Evolutionary conservation across 306 rosid species (phyloP).

Genomic region (Castanea mollissima): DNA sequence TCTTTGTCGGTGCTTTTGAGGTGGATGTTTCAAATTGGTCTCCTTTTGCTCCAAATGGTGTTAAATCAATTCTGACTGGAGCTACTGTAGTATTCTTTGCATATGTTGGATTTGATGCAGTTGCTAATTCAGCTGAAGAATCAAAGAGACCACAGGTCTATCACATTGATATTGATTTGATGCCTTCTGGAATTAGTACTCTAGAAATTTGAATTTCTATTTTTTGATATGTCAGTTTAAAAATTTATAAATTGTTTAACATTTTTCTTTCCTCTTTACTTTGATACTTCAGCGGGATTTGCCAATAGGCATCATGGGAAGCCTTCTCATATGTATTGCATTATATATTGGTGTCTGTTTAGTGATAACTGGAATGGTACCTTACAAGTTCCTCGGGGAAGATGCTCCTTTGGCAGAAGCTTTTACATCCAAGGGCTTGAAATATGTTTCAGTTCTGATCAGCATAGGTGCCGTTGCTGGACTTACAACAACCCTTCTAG

Average conservation of each 20-base stretch:
- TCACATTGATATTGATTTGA: slow-evolving; percentile 17
- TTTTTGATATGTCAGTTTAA: background rate
- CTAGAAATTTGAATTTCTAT: slow-evolving; percentile 10
- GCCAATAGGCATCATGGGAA: slow-evolving; percentile 93
- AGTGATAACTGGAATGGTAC: slow-evolving; percentile 98
- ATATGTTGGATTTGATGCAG: slow-evolving; percentile 98
- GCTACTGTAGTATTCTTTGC: slow-evolving; percentile 98
- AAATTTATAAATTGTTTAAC: background rate
- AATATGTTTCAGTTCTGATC: slow-evolving; percentile 70
- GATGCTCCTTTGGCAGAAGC: slow-evolving; percentile 98
- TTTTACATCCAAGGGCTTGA: slow-evolving; percentile 85
- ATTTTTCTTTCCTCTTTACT: slow-evolving; percentile 9
- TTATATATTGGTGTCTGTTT: slow-evolving; percentile 88
- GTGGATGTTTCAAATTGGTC: slow-evolving; percentile 95
- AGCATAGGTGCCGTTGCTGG: slow-evolving; percentile 96
- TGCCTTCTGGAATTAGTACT: slow-evolving; percentile 14
- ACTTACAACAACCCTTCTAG: slow-evolving; percentile 94
- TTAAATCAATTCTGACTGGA: slow-evolving; percentile 68
- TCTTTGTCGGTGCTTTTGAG: slow-evolving; percentile 81
- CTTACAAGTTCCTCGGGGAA: slow-evolving; percentile 75
- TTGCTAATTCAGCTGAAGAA: slow-evolving; percentile 99
- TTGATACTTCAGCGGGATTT: slow-evolving; percentile 74
- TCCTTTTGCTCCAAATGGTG: slow-evolving; percentile 91
- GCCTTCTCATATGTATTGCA: slow-evolving; percentile 76
- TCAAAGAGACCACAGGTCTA: slow-evolving; percentile 87